Evolutionary conservation across 2,329 filamentous ascomycete genomes (phyloP), one percentile per base, ranked within the genome.

Genomic region (Trichothecium roseum): DNA sequence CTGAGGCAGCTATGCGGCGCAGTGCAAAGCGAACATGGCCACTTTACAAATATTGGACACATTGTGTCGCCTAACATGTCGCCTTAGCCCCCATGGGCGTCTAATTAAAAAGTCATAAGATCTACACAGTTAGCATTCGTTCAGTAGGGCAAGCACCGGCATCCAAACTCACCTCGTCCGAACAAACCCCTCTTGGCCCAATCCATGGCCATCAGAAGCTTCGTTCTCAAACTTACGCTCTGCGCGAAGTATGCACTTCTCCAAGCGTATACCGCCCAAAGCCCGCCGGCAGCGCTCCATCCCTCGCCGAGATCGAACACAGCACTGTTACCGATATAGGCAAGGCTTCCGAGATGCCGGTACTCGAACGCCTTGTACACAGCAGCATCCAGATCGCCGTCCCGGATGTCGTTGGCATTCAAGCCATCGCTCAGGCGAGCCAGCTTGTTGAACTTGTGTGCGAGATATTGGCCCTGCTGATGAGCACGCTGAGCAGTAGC

Each of bases 121-220:
- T 72, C 68, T 71, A 37, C 9, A 32, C 30, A 18, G 35, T 43
- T 31, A 42, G 37, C 12, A 31, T 24, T 6, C 20, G 10, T 6
- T 24, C 4, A 30, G 12, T 2, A 29, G 17, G 27, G 29, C 10
- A 36, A 31, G 20, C n/a, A n/a, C n/a, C n/a, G n/a, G n/a, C n/a
- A n/a, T n/a, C n/a, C n/a, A n/a, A 38, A 66, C 80, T 66, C 62
- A 95, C 89, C 91, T 79, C 91, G 74, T 46, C 91, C 91, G 64
- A 98, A 98, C 16, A 98, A 60, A 10, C 86, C 84, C 55, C 93
- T 73, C 74, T 96, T 98, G n/a, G 78, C 80, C 91, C 91, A 98
- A 57, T 98, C 91, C 91, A 98, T 95, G 14, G 87, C 87, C 59
- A 98, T 68, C 51, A 98, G 61, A 44, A 86, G 74, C 42, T 89